Base-by-base conservation (phyloP, 1,284 basidiomycete genomes). In the Cystobasidium slooffiae region DNA sequence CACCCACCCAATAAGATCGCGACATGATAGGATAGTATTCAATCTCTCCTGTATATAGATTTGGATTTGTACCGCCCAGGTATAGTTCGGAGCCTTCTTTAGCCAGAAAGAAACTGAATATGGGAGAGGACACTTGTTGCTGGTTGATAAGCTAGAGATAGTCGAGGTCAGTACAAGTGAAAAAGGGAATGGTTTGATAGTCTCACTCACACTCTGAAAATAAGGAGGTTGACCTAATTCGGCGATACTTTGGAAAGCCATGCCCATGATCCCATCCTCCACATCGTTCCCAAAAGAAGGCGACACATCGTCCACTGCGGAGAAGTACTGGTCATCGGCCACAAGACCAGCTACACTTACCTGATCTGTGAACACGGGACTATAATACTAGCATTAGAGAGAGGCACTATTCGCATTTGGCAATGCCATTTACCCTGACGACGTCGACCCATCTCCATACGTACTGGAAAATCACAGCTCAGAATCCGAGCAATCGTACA, bases 211-310 rank as follows among this genome's bases (percentile, higher is more conserved):
- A n/a, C 24, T 75, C 39, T 75, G 63, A 58, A 76, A 76, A 51
- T 39, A 74, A 20, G 75, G 72, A 7, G 65, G 65, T 41, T 62
- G 37, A 43, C 68, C 63, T 20, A 78, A 72, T 31, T 74, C 68
- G 41, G 75, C 75, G 49, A 78, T 78, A 24, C 62, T 68, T 9
- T 76, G 62, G 72, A 76, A 78, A 10, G 69, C 76, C 74, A 78
- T 68, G 37, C 75, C 67, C 5, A 68, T 22, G 18, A 75, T 69
- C 24, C 77, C 77, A 24, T 78, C 77, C 56, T 77, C 74, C 0
- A 77, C 74, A 37, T 78, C 77, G 20, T 47, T 64, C 4, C 58
- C 66, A 49, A 78, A 78, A 44, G 72, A 69, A 12, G 68, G 69
- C 20, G 70, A 75, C 53, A 75, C 70, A 16, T 74, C 55, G 52